Evolutionary conservation across 352 stramenopile species (phyloP), one percentile per base, ranked within the genome.

Genomic region (Phytophthora citricola): DNA sequence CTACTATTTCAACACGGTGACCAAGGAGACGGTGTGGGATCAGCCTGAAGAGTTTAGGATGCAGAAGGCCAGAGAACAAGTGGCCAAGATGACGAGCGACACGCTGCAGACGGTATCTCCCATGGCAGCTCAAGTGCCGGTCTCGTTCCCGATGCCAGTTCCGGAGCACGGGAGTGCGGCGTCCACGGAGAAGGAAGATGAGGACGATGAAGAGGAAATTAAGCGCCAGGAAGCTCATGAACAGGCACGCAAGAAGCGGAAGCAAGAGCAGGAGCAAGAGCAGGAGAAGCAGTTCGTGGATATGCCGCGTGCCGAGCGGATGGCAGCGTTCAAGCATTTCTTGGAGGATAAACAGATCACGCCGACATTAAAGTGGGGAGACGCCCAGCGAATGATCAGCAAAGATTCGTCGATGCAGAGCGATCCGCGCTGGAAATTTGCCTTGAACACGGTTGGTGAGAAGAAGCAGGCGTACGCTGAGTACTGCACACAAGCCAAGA

Each of bases 401-500:
- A 90, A 90, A 40, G 81, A 92, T 36, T 38, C 66, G 15, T 71
- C 72, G 7, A 63, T 82, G 41, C 68, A 83, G 12, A 81, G 71
- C 10, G 86, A 93, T 55, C 78, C 84, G 3, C 73, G 82, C 5
- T 95, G 84, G 84, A 80, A 78, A 41, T 91, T 85, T 50, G 83
- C 84, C 8, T 54, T 94, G 10, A 59, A 65, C 1, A 91, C 79
- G 0, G 79, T 89, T 0, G 87, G 87, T 11, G 85, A 95, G 38
- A 93, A 93, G 73, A 95, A 95, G 43, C 87, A 95, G 56, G 81
- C 80, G 9, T 94, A 90, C 29, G 85, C 87, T 1, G 87, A 95
- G 61, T 95, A 92, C 52, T 91, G 82, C 38, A 92, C 85, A 17
- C 86, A 93, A 32, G 73, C 71, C 0, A 76, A 86, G 56, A 94